Evolutionary conservation across 2,329 filamentous ascomycete species (phyloP), one percentile per base, ranked within the genome.

Genomic region (Xylaria sp.): DNA sequence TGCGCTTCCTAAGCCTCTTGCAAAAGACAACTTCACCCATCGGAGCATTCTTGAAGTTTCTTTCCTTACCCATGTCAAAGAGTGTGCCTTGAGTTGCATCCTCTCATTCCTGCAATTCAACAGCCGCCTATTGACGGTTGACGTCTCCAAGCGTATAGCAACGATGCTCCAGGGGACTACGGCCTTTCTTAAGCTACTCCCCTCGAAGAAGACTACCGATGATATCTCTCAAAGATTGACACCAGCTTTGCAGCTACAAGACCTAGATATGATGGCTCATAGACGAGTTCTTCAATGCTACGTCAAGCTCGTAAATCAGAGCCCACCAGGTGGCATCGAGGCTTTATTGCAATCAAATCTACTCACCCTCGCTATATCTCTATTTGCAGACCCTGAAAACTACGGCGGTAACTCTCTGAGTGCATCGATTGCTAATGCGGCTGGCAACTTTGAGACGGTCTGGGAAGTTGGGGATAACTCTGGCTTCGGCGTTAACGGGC

Each of bases 401-500:
- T 96, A 97, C 76, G 89, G 89, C 0, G 90, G 92, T 17, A 95
- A 89, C 73, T 95, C 94, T 1, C 79, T 98, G 54, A 97, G 95
- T 74, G 92, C 93, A 15, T 93, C 94, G 0, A 97, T 99, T 74
- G 95, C 95, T 20, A 96, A 91, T 71, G 92, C 94, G 17, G 92
- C 94, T 0, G 93, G 92, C 5, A 92, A 89, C 2, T 97, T 98
- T 74, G 96, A 99, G 74, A 94, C 90, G 0, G 88, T 99, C 44
- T 99, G 96, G 96, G 95, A 98, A 69, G 88, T 97, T 6, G 92
- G 90, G 9, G 96, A 99, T 77, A 98, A 98, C 75, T 94, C 90
- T 73, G 95, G 94, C 0, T 98, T 97, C 78, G 96, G 96, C 2
- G 90, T 99, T 17, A 97, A 93, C 10, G 93, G 94, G 1, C 82